Evolutionary conservation across 805 yeast species (phyloP), one percentile per base, ranked within the genome.

Genomic region (Kuraishia capsulata): DNA sequence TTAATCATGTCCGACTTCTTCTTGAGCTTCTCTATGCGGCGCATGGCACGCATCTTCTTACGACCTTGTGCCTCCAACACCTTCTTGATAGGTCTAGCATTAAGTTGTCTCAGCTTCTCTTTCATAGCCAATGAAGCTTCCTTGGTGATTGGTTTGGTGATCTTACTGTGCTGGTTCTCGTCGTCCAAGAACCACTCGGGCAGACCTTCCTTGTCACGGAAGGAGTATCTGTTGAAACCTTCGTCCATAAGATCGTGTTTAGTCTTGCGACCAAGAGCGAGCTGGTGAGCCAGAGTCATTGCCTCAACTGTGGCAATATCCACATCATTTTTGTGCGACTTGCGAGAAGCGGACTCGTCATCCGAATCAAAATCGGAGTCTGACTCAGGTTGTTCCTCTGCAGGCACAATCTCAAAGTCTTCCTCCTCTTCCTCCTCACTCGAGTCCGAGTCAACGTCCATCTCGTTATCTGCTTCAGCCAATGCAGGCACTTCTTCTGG

Each of bases 121-220:
- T 78, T 80, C 41, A 84, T 65, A 1, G 90, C 92, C 42, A 75
- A 61, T 0, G 85, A 82, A 4, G 94, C 94, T 62, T 92, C 98
- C 61, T 94, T 94, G 5, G 98, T 92, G 44, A 92, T 84, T 5
- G 98, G 98, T 57, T 85, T 81, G 48, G 74, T 75, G 41, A 86
- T 76, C 68, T 87, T 87, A 38, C 88, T 80, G 64, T 90, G 96
- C 53, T 67, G 69, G 54, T 73, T 76, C 59, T 92, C 99, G 48
- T 92, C 98, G 48, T 92, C 97, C 32, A 84, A 42, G 54, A 92
- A 92, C 99, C 99, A 92, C n/a, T 78, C 88, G 1, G 99, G 99
- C 39, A 92, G 67, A 11, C 88, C 87, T 21, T 89, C 97, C 33
- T 65, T 69, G 51, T 92, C 97, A 49, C 97, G 74, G 71, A 92